Conservation (phyloP, 495 filamentous ascomycete genomes). For the Penicillium goetzii region DNA sequence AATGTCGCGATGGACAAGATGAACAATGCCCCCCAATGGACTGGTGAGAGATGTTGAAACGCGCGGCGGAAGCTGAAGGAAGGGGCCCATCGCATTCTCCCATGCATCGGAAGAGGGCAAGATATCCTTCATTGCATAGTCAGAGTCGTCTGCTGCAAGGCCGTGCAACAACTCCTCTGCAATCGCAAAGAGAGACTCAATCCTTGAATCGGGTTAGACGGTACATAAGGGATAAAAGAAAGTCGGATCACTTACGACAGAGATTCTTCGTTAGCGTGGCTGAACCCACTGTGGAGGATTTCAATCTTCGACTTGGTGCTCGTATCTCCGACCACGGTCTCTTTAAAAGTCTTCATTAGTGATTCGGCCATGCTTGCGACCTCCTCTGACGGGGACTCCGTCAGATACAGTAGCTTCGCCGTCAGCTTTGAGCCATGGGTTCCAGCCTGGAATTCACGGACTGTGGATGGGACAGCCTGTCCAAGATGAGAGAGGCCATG, state of each 20-base stretch:
- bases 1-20: slow-evolving; percentile 56
- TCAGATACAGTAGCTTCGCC: slow-evolving; percentile 58
- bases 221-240: neutral
- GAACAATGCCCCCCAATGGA: slow-evolving; percentile 69
- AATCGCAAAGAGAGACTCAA: slow-evolving; percentile 58
- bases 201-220: slow-evolving; percentile 38
- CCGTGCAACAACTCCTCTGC: slow-evolving; percentile 55
- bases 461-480: slow-evolving; percentile 38
- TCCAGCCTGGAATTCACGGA: slow-evolving; percentile 47
- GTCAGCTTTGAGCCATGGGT: slow-evolving; percentile 56
- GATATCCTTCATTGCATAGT: slow-evolving; percentile 42
- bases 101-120: slow-evolving; percentile 55
- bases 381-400: slow-evolving; percentile 59
- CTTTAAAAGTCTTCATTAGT: slow-evolving; percentile 47
- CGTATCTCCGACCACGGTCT: slow-evolving; percentile 40
- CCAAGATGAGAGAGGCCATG: slow-evolving; percentile 47
- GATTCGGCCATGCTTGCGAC: slow-evolving; percentile 53
- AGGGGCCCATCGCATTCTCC: slow-evolving; percentile 57
- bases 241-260: slow-evolving; percentile 47
- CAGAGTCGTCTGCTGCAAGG: slow-evolving; percentile 34
- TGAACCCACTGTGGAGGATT: slow-evolving; percentile 57
- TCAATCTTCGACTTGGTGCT: slow-evolving; percentile 48
- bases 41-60: slow-evolving; percentile 72
- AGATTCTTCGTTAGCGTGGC: slow-evolving; percentile 54
- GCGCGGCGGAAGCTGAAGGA: slow-evolving; percentile 61